Conservation (phyloP, 176 grass and related monocot species). For the Aegilops longissima region DNA sequence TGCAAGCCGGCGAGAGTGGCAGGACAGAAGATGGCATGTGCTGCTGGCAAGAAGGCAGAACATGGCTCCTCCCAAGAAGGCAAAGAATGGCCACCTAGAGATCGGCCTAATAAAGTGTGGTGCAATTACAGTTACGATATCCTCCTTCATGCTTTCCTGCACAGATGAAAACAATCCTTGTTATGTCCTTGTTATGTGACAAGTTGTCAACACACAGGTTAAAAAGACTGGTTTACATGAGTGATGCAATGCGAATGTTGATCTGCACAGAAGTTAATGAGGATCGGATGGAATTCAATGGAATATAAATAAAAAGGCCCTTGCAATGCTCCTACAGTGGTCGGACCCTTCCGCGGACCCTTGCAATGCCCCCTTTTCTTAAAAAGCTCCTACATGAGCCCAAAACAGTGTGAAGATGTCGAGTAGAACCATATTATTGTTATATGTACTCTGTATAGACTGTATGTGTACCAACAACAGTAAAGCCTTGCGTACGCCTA, state of each 20-base stretch:
- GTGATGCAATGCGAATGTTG: background rate
- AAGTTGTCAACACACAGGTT: background rate
- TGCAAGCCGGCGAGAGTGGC: conserved; percentile 68
- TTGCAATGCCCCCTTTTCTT: background rate
- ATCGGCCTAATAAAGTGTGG: conserved; percentile 64
- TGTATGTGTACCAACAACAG: background rate
- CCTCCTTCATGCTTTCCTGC: conserved; percentile 76
- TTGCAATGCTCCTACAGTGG: background rate
- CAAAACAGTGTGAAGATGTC: background rate
- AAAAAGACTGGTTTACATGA: background rate
- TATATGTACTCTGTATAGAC: background rate
- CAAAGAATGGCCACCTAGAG: conserved; percentile 74
- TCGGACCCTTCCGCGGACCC: too few relatives aligned
- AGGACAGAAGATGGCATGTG: conserved; percentile 83
- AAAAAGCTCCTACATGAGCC: background rate
- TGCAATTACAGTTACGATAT: conserved; percentile 60
- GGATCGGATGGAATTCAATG: background rate
- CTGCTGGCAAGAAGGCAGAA: conserved; percentile 96
- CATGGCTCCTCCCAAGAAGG: conserved; percentile 84
- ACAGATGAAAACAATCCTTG: background rate
- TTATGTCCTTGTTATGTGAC: background rate
- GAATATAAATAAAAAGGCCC: background rate
- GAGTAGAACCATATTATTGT: background rate
- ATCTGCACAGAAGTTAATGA: background rate
- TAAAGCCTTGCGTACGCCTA: background rate